A percentile compares a stretch with the other conserved stretches of the same genome.
Conservation (phyloP, 129 eudicot species). For the Chrysanthemum lavandulifolium region DNA sequence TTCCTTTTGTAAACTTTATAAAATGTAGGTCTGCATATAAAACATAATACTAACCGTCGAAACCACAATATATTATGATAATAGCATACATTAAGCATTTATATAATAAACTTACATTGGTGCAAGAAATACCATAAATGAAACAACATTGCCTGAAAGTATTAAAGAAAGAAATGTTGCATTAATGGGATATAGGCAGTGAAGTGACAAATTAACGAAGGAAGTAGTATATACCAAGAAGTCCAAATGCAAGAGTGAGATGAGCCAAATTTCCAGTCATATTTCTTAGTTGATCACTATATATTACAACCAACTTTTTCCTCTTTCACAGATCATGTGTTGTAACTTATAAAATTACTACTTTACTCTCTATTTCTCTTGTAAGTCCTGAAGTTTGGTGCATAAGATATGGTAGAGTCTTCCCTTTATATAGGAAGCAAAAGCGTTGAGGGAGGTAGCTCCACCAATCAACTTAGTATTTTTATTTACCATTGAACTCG, state of each 20-base stretch:
- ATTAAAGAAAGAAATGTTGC: background rate
- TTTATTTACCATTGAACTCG: background rate
- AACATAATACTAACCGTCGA: no score
- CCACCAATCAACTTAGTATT: conserved; percentile 24
- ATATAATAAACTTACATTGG: conserved; percentile 57
- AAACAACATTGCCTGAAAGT: conserved; percentile 62
- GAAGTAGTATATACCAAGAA: conserved; percentile 40
- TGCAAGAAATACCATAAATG: conserved; percentile 70
- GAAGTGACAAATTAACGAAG: no score
- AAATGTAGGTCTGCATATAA: conserved; percentile 59
- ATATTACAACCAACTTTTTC: background rate
- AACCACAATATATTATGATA: background rate
- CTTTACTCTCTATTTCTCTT: background rate
- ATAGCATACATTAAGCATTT: background rate
- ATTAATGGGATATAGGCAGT: no score
- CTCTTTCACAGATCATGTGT: no score
- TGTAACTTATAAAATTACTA: no score
- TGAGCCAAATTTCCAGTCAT: conserved; percentile 44
- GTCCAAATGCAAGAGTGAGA: conserved; percentile 69
- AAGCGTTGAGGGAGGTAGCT: conserved; percentile 1
- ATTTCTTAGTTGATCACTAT: conserved; percentile 1
- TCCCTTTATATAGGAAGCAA: conserved; percentile 46
- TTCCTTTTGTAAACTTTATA: conserved; percentile 56
- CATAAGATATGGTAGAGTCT: conserved; percentile 16
- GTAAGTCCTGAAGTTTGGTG: conserved; percentile 11